A percentile compares a stretch with the other conserved stretches of the same genome.
These are phyloP conservation scores for Astragalus membranaceus DNA, from an alignment of 306 rosid species.

Conservation along the genomic window DNA sequence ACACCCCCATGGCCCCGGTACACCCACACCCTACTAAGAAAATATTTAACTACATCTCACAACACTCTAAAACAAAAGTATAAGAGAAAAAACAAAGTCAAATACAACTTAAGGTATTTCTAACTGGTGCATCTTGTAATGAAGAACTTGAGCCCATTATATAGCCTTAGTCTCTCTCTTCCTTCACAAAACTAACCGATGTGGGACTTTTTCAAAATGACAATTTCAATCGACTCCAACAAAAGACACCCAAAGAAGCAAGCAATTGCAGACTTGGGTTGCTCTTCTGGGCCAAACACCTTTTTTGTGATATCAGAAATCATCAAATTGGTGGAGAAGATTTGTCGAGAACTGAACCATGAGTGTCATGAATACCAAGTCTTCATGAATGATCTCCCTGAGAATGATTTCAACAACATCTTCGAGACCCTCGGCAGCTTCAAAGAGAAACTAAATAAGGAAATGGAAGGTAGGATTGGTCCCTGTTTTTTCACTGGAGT, in stretches of 20 bases:
- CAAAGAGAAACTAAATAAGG: constrained; percentile 11
- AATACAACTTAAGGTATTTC: no score
- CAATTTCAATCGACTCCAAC: no score
- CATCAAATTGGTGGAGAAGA: constrained; percentile 26
- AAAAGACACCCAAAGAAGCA: background rate
- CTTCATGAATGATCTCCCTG: constrained; percentile 42
- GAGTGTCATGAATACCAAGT: constrained; percentile 34
- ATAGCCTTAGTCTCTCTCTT: no score
- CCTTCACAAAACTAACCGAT: no score
- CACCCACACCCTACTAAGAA: no score
- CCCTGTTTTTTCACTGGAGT: constrained; percentile 37
- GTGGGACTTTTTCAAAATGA: no score
- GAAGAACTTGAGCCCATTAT: no score
- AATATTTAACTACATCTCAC: no score
- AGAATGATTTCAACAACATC: constrained; percentile 46
- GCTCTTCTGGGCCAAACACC: constrained; percentile 56
- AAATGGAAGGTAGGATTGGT: constrained; percentile 14
- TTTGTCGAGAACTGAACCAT: constrained; percentile 15
- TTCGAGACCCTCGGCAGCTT: constrained; percentile 36
- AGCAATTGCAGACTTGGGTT: constrained; percentile 51
- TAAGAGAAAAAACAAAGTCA: no score
- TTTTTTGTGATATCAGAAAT: constrained; percentile 26
- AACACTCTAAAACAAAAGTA: no score
- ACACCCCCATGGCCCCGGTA: no score
- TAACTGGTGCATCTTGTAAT: no score